Percentiles rank a stretch among this genome's conserved stretches.
Conservation (phyloP, 1,139 yeast species). For the Yamadazyma pseudoaaseri region DNA sequence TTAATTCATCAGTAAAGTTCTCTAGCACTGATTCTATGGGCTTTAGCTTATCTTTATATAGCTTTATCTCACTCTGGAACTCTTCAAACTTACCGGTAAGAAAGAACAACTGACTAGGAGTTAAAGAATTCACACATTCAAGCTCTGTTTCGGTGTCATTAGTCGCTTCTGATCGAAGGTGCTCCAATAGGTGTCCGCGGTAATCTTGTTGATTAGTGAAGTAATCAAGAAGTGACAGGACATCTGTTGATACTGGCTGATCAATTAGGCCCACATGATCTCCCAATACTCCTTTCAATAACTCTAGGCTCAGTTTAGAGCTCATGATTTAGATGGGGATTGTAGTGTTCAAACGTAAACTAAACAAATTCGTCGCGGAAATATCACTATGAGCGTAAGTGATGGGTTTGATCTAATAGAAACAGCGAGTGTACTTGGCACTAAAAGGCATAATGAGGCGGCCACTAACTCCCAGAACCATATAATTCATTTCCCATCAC, state of each 20-base stretch:
- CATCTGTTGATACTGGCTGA: neutral
- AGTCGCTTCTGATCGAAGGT: slow-evolving; percentile 17
- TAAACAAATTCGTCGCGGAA: no score
- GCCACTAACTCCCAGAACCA: slow-evolving; percentile 35
- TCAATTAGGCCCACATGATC: neutral
- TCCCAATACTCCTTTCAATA: slow-evolving; percentile 4
- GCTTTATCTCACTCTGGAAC: slow-evolving; percentile 35
- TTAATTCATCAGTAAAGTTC: slow-evolving; percentile 57
- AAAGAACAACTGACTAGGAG: slow-evolving; percentile 12
- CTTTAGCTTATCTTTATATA: slow-evolving; percentile 33
- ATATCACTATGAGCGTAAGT: no score
- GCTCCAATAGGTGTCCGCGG: slow-evolving; percentile 15
- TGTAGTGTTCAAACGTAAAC: no score
- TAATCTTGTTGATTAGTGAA: neutral
- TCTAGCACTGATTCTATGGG: slow-evolving; percentile 43
- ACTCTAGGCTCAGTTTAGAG: neutral
- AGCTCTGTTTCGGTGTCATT: slow-evolving; percentile 6
- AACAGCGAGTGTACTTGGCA: no score
- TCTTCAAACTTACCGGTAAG: slow-evolving; percentile 22
- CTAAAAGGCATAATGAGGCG: no score
- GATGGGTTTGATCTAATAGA: no score
- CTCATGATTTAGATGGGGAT: neutral
- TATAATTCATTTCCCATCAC: slow-evolving; percentile 35
- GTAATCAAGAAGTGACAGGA: neutral
- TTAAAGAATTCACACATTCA: slow-evolving; percentile 7